Conservation (phyloP, 108 stramenopile genomes). For the Skeletonema marinoi region DNA sequence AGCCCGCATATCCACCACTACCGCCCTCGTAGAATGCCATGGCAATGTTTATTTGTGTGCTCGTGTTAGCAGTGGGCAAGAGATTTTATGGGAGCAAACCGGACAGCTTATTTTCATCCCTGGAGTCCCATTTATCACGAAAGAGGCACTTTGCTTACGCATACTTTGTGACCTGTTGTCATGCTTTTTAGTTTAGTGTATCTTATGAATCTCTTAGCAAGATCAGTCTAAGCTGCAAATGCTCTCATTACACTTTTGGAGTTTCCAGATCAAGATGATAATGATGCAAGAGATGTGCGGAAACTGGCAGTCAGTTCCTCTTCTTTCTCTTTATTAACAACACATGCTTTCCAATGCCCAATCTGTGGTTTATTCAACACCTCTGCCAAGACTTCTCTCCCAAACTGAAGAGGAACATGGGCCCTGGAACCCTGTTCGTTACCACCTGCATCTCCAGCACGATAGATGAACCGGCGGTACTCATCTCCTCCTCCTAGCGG, state of each 20-base stretch:
- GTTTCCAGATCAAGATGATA: background rate
- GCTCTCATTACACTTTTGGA: background rate
- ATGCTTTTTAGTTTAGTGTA: no score
- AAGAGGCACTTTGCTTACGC: background rate
- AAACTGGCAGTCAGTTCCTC: constrained; percentile 59
- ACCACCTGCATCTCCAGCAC: constrained; percentile 27
- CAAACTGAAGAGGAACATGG: constrained; percentile 83
- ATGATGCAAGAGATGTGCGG: constrained; percentile 50
- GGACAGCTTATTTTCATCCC: background rate
- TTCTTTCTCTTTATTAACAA: constrained; percentile 76
- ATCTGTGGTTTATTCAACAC: constrained; percentile 67
- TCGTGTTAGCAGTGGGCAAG: no score
- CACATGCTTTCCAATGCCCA: constrained; percentile 89
- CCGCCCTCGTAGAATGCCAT: constrained; percentile 42
- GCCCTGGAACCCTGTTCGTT: constrained; percentile 8
- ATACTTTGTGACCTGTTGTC: no score
- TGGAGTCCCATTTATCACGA: background rate
- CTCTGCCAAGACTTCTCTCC: constrained; percentile 82
- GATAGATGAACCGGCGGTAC: constrained; percentile 56
- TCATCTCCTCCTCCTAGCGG: constrained; percentile 41
- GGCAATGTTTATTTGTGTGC: background rate
- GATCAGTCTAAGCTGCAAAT: background rate
- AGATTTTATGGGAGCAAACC: no score
- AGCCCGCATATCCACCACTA: constrained; percentile 23
- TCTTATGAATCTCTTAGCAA: background rate